phyloP scores from a whole-genome alignment of 2,329 filamentous ascomycete genomes.

The Scytalidium sp. region DNA sequence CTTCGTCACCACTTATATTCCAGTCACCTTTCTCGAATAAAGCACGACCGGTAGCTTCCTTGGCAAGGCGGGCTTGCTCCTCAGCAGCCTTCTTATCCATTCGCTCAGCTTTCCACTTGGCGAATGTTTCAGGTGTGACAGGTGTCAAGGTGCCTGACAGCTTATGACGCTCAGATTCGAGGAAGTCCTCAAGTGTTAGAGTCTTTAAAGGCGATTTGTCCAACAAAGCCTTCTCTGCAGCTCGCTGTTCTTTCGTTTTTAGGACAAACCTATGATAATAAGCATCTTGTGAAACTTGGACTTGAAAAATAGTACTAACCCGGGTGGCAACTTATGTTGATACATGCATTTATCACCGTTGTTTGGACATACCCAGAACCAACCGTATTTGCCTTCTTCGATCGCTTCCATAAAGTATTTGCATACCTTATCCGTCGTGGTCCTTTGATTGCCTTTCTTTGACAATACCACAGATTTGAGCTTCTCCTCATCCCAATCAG shows the following conservation, averaged over 20 bases:
- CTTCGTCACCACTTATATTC: conserved; percentile 61
- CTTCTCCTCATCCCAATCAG: conserved; percentile 98
- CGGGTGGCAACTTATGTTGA: conserved; percentile 89
- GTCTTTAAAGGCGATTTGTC: conserved; percentile 96
- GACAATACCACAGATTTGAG: conserved; percentile 84
- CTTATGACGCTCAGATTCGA: conserved; percentile 95
- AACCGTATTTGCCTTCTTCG: conserved; percentile 97
- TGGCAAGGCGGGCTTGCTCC: conserved; percentile 82
- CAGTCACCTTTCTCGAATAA: conserved; percentile 97
- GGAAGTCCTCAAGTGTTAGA: conserved; percentile 92
- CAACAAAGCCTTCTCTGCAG: conserved; percentile 90
- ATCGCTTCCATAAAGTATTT: conserved; percentile 97
- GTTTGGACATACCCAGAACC: conserved; percentile 99
- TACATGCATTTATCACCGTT: conserved; percentile 99
- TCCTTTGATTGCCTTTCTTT: conserved; percentile 96
- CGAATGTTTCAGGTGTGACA: conserved; percentile 88
- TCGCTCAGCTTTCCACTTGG: conserved; percentile 95
- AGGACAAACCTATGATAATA: conserved; percentile 72
- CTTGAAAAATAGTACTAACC: conserved; percentile 56
- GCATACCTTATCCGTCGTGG: conserved; percentile 97
- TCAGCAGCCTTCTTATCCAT: conserved; percentile 95
- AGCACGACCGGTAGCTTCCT: conserved; percentile 91
- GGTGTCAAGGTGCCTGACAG: conserved; percentile 88
- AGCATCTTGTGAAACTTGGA: background rate
- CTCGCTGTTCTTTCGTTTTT: conserved; percentile 96